Evolutionary conservation across 495 filamentous ascomycete species (phyloP).

Genomic region (Lepidopterella palustris): DNA sequence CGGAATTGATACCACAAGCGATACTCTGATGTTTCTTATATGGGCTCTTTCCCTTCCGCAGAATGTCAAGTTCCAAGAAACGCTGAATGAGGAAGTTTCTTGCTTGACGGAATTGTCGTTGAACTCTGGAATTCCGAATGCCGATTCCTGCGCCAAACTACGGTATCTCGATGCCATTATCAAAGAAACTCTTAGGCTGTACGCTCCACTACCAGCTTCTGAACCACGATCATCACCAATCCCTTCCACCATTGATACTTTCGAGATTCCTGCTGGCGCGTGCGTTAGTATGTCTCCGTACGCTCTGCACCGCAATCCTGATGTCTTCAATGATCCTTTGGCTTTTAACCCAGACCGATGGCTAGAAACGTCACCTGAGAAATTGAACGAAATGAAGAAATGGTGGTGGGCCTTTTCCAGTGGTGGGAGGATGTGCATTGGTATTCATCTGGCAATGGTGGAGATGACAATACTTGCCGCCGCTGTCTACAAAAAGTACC

Average conservation of each 20-base stretch:
- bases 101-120: background rate
- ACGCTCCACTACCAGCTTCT: conserved; percentile 13
- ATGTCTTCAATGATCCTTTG: conserved; percentile 8
- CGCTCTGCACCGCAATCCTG: conserved; percentile 8
- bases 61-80: conserved; percentile 29
- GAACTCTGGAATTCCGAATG: conserved; percentile 3
- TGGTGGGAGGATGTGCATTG: conserved; percentile 20
- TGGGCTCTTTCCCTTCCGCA: conserved; percentile 35
- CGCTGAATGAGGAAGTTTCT: conserved; percentile 28
- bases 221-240: conserved; percentile 4
- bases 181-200: conserved; percentile 8
- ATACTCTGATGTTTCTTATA: conserved; percentile 36
- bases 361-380: background rate
- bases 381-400: conserved; percentile 11
- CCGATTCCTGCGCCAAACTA: conserved; percentile 3
- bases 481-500: conserved; percentile 36
- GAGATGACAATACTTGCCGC: conserved; percentile 42
- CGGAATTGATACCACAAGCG: conserved; percentile 36
- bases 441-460: conserved; percentile 25
- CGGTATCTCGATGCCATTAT: conserved; percentile 16
- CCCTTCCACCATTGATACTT: conserved; percentile 7
- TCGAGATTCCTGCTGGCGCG: background rate
- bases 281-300: conserved; percentile 11
- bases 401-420: conserved; percentile 21
- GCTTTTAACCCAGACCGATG: conserved; percentile 11